phyloP scores from a whole-genome alignment of 352 stramenopile species.

The Thalassiosira mediterranea region DNA sequence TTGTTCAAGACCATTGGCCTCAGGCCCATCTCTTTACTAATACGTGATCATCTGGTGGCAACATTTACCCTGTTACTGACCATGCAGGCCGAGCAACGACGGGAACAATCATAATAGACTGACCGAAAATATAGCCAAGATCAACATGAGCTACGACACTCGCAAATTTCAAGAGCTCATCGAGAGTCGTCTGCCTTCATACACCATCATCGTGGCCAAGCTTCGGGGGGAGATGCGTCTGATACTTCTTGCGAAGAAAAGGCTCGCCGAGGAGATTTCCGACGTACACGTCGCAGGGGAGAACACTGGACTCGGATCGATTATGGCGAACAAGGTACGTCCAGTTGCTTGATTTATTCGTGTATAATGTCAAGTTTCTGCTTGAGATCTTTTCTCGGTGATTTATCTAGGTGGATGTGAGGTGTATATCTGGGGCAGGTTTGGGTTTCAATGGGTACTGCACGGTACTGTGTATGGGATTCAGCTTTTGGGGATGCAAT shows the following conservation, averaged over 20 bases:
- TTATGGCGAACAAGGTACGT: conserved; percentile 78
- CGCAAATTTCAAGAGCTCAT: conserved; percentile 32
- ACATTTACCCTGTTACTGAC: no score
- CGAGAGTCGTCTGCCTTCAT: conserved; percentile 37
- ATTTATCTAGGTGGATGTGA: no score
- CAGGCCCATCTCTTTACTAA: no score
- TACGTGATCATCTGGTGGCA: no score
- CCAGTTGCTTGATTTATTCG: no score
- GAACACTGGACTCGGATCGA: conserved; percentile 63
- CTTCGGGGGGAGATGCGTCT: conserved; percentile 71
- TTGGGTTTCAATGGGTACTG: no score
- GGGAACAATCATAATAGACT: not conserved
- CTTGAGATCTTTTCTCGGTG: no score
- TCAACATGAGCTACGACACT: conserved; percentile 29
- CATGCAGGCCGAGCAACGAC: no score
- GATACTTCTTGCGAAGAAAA: conserved; percentile 42
- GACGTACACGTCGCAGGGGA: conserved; percentile 51
- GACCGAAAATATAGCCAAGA: not conserved
- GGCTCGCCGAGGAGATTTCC: conserved; percentile 38
- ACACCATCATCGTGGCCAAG: conserved; percentile 52
- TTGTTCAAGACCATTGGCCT: not conserved
- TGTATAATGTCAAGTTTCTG: no score
- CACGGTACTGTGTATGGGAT: no score
- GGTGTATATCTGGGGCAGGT: no score
- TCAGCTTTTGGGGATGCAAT: no score